Percentiles rank a stretch among this genome's conserved stretches.
phyloP scores from a whole-genome alignment of 1,284 basidiomycete genomes.

The Schizophyllum commune region DNA sequence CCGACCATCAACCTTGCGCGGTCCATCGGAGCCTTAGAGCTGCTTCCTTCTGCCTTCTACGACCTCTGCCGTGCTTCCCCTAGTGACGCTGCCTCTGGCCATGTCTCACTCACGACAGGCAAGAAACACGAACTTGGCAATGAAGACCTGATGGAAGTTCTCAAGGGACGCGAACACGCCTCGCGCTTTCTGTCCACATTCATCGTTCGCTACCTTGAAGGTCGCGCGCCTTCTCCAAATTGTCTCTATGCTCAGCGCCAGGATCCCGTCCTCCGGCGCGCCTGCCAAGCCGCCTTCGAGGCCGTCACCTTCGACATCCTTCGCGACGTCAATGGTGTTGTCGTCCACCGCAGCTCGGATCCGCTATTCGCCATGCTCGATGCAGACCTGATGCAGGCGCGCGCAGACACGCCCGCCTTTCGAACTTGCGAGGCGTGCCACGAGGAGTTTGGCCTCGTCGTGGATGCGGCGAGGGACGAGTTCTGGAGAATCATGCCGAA shows the following conservation, averaged over 20 bases:
- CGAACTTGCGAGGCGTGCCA: conserved; percentile 62
- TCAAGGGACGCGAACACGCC: conserved; percentile 60
- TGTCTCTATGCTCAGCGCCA: conserved; percentile 37
- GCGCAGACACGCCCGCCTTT: conserved; percentile 34
- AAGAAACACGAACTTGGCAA: conserved; percentile 39
- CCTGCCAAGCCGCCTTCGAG: conserved; percentile 64
- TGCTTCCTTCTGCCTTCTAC: conserved; percentile 67
- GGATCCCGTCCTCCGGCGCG: conserved; percentile 34
- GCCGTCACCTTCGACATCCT: conserved; percentile 63
- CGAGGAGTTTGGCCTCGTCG: conserved; percentile 46
- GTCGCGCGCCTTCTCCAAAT: conserved; percentile 38
- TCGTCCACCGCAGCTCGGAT: conserved; percentile 56
- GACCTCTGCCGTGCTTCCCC: conserved; percentile 59
- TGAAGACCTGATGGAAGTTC: conserved; percentile 46
- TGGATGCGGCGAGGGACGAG: conserved; percentile 48
- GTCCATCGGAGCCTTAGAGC: conserved; percentile 43
- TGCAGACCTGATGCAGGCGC: conserved; percentile 53
- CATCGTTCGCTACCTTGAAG: conserved; percentile 62
- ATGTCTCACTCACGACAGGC: conserved; percentile 20
- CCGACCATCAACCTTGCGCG: conserved; percentile 62
- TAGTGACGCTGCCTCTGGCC: conserved; percentile 31
- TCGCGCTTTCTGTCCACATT: conserved; percentile 69
- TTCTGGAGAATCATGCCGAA: conserved; percentile 56
- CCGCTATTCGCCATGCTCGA: conserved; percentile 63
- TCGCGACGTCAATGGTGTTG: conserved; percentile 60